Base-by-base conservation (phyloP, 352 stramenopile genomes). In the Globisporangium rhizosaccharum region DNA sequence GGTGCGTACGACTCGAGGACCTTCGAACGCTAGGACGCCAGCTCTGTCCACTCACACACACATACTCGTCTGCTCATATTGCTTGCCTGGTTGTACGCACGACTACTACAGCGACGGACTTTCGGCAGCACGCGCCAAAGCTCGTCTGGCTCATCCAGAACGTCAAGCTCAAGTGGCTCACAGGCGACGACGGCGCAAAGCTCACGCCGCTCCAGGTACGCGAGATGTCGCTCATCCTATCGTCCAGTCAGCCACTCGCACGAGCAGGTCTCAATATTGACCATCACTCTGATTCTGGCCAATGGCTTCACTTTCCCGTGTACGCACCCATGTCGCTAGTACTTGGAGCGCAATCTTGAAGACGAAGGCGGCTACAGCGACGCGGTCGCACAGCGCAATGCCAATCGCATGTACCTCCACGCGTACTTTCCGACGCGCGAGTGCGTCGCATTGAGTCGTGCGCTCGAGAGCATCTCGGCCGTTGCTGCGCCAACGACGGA, bases 161-260 rank as follows among this genome's bases (percentile, higher is more conserved):
- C 51, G 73, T 74, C 61, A 90, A 90, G 48, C 51, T 88, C 58
- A 88, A 90, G 64, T 90, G 80, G 80, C 77, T 87, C 52, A 72
- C 61, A 25, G 56, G 57, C 14, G 57, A 52, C 1, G 67, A 74
- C 23, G 74, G 77, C 56, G 64, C 73, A 30, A 87, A 79, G 51
- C n/a, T 82, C 45, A 75, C 66, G 18, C 62, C 76, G 20, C 57
- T 52, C 14, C 53, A 68, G 57, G 62, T 68, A 39, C 23, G 51
- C 10, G 1, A 39, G 33, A 1, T 39, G 33, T 39, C 33, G 33
- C 41, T 20, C 14, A 47, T 47, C 15, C 2, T 18, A 47, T 47
- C 6, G 14, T 9, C 15, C 41, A 47, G 15, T 20, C 18, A 23
- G 1, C 17, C 2, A 28, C 44, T 28, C 7, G 18, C n/a, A 14